These are phyloP conservation scores for Aspergillus carbonarius DNA, from an alignment of 2,329 filamentous ascomycete genomes.

Conservation along the genomic window DNA sequence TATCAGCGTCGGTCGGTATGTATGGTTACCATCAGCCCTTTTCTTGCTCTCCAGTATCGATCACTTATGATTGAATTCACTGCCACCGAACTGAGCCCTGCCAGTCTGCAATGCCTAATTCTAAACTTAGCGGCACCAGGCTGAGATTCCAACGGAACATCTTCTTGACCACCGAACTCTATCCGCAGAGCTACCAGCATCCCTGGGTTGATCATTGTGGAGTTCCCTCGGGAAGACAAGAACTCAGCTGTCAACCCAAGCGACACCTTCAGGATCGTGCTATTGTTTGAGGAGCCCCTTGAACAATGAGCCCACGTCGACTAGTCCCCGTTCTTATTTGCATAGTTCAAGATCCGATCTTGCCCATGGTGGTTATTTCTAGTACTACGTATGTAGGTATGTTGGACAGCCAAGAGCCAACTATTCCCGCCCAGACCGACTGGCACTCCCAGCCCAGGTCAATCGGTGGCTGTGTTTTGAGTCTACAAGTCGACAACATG, in stretches of 20 bases:
- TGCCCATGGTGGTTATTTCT: not conserved
- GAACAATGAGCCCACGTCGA: not conserved
- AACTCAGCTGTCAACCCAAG: not conserved
- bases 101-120: slow-evolving; percentile 14
- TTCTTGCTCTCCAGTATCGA: no score
- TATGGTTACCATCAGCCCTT: not conserved
- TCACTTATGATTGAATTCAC: not conserved
- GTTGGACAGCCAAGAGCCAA: slow-evolving; percentile 18
- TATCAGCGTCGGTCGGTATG: not conserved
- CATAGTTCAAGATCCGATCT: slow-evolving; percentile 2
- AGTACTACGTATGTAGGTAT: not conserved
- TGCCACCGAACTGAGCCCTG: not conserved
- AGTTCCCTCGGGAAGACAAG: not conserved
- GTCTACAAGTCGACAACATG: not conserved
- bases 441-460: not conserved
- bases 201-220: slow-evolving; percentile 16
- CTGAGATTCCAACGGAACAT: not conserved
- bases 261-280: not conserved
- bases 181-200: not conserved
- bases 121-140: not conserved
- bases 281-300: not conserved
- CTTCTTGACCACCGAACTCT: not conserved
- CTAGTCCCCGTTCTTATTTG: slow-evolving; percentile 1
- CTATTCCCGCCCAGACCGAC: slow-evolving; percentile 14
- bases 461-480: not conserved